Evolutionary conservation across 169 alveolate species (phyloP).

Genomic region (Eimeria sp.): DNA sequence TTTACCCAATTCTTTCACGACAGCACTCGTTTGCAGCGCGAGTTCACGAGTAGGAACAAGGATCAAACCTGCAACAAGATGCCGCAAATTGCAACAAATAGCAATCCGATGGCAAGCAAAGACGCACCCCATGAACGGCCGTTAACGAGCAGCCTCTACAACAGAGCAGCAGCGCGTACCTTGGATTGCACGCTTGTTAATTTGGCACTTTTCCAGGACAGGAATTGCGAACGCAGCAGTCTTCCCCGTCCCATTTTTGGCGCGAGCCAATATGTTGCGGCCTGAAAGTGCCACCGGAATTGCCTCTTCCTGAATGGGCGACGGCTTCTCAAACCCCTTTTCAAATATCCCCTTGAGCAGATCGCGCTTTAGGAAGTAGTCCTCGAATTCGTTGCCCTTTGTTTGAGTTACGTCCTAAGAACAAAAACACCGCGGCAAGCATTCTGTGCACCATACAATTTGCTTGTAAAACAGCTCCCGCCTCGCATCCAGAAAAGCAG

Average conservation of each 20-base stretch:
- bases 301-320: conserved; percentile 99
- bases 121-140: not conserved
- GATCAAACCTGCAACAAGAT: conserved; percentile 92
- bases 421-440: not conserved
- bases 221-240: conserved; percentile 99
- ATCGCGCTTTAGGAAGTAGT: conserved; percentile 97
- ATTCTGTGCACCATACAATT: not conserved
- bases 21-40: conserved; percentile 98
- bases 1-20: conserved; percentile 98
- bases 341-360: conserved; percentile 99
- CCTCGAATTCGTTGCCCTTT: conserved; percentile 99
- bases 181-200: conserved; percentile 83
- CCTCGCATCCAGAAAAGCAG: not conserved
- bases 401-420: conserved; percentile 98
- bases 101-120: not conserved
- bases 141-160: not conserved
- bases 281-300: conserved; percentile 99
- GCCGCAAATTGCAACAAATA: not conserved
- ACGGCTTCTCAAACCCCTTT: conserved; percentile 99
- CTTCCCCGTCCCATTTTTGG: conserved; percentile 99
- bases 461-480: not conserved
- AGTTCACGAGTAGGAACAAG: conserved; percentile 99
- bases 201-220: conserved; percentile 95
- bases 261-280: conserved; percentile 98
- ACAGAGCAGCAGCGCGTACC: conserved; percentile 11